A percentile compares a stretch with the other conserved stretches of the same genome.
These are phyloP conservation scores for Metschnikowia gruessii DNA, from an alignment of 805 yeast species.

Conservation along the genomic window DNA sequence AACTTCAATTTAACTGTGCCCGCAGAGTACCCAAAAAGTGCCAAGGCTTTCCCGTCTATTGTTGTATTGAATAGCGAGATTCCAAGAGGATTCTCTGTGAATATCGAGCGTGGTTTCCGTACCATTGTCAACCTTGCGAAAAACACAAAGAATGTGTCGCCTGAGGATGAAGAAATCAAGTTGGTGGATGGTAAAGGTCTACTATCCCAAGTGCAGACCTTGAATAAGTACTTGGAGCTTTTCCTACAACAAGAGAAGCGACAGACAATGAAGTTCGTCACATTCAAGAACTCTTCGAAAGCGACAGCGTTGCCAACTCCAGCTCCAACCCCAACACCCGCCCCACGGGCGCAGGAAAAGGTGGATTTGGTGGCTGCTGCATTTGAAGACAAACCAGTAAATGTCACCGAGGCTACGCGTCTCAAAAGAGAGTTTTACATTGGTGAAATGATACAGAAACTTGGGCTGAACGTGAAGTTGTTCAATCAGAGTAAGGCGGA, in stretches of 20 bases:
- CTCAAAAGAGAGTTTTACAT: constrained; percentile 15
- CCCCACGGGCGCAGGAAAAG: constrained; percentile 1
- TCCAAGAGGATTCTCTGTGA: constrained; percentile 64
- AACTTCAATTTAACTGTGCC: constrained; percentile 56
- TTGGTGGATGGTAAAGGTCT: constrained; percentile 50
- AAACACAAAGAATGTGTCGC: constrained; percentile 16
- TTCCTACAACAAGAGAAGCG: constrained; percentile 58
- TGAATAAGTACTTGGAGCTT: constrained; percentile 57
- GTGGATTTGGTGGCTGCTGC: constrained; percentile 10
- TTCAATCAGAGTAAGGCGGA: constrained; percentile 27
- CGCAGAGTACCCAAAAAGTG: constrained; percentile 46
- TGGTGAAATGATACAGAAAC: constrained; percentile 28
- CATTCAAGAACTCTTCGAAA: constrained; percentile 18
- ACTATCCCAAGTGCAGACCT: constrained; percentile 49
- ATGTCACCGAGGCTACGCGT: constrained; percentile 7
- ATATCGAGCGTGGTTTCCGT: constrained; percentile 64
- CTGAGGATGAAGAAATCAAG: constrained; percentile 24
- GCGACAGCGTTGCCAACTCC: constrained; percentile 4
- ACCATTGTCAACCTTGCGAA: constrained; percentile 35
- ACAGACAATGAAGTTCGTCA: constrained; percentile 60
- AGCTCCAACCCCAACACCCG: not conserved
- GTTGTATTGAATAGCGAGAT: constrained; percentile 63
- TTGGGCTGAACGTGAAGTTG: constrained; percentile 24
- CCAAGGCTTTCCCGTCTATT: constrained; percentile 45
- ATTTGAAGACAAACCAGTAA: constrained; percentile 1